Conservation (phyloP, 129 eudicot genomes). For the Saposhnikovia divaricata region DNA sequence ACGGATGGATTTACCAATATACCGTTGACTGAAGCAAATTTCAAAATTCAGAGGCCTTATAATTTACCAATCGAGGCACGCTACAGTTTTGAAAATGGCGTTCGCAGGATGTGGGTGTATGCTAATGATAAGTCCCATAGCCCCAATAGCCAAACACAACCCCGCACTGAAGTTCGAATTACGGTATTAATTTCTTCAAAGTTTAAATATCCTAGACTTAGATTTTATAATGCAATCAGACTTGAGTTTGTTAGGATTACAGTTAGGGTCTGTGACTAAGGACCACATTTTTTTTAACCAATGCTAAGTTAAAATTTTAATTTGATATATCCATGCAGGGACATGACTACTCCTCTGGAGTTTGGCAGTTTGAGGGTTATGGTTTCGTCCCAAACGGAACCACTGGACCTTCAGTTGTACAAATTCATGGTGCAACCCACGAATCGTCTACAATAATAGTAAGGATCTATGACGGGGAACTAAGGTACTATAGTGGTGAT, state of each 20-base stretch:
- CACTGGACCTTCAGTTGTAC: slow-evolving; percentile 31
- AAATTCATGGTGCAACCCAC: slow-evolving; percentile 39
- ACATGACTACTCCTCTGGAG: slow-evolving; percentile 37
- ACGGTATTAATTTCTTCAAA: slow-evolving; percentile 2
- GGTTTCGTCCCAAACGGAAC: slow-evolving; percentile 45
- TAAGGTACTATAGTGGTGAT: slow-evolving; percentile 19
- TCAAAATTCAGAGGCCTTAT: slow-evolving; percentile 24
- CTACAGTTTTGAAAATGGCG: slow-evolving; percentile 25
- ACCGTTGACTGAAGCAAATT: slow-evolving; percentile 19
- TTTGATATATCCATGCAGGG: slow-evolving; percentile 20
- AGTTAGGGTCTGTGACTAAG: not conserved
- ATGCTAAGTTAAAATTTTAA: not conserved
- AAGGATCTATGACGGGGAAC: slow-evolving; percentile 37
- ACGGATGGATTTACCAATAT: slow-evolving; percentile 27
- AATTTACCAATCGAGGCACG: slow-evolving; percentile 25
- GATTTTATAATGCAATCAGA: not conserved
- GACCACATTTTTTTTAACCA: not conserved
- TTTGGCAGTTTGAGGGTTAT: slow-evolving; percentile 40
- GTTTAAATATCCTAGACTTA: not conserved
- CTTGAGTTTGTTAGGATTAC: not conserved
- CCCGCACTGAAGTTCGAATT: slow-evolving; percentile 33
- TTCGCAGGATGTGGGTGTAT: slow-evolving; percentile 32
- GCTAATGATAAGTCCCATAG: slow-evolving; percentile 26
- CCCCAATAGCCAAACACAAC: slow-evolving; percentile 26
- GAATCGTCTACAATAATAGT: slow-evolving; percentile 25